These are phyloP conservation scores for Candida frijolesensis DNA, from an alignment of 1,139 yeast genomes.

Conservation along the genomic window DNA sequence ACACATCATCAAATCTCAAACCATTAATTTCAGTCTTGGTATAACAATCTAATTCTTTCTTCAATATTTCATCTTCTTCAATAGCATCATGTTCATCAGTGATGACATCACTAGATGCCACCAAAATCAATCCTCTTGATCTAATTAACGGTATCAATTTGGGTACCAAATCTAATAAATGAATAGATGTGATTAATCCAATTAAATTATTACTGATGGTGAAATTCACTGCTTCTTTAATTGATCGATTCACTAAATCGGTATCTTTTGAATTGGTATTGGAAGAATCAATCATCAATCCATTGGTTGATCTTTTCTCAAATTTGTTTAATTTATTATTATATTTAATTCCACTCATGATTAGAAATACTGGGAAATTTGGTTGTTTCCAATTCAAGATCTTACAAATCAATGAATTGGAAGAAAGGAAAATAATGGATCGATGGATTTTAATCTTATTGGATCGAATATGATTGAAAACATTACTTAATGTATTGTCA, in stretches of 20 bases:
- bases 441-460: constrained; percentile 40
- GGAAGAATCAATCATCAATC: constrained; percentile 32
- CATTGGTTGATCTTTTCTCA: constrained; percentile 47
- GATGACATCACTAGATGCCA: constrained; percentile 55
- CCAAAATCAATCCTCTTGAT: constrained; percentile 78
- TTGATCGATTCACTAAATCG: constrained; percentile 46
- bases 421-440: constrained; percentile 79
- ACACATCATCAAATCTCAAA: constrained; percentile 60
- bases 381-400: constrained; percentile 98
- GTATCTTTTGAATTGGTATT: constrained; percentile 23
- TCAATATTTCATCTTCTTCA: constrained; percentile 19
- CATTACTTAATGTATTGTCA: constrained; percentile 68
- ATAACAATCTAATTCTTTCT: constrained; percentile 45
- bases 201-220: constrained; percentile 81
- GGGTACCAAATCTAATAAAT: constrained; percentile 72
- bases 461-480: constrained; percentile 76
- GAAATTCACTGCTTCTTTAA: constrained; percentile 58
- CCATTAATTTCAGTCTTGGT: constrained; percentile 72
- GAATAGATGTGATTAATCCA: constrained; percentile 78
- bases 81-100: constrained; percentile 32
- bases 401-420: constrained; percentile 87
- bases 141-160: constrained; percentile 74
- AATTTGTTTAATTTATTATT: constrained; percentile 29
- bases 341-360: constrained; percentile 66
- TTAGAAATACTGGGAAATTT: constrained; percentile 89